A percentile compares a stretch with the other conserved stretches of the same genome.
Evolutionary conservation across 140 eudicot species (phyloP).

Genomic region (Anethum foeniculum): DNA sequence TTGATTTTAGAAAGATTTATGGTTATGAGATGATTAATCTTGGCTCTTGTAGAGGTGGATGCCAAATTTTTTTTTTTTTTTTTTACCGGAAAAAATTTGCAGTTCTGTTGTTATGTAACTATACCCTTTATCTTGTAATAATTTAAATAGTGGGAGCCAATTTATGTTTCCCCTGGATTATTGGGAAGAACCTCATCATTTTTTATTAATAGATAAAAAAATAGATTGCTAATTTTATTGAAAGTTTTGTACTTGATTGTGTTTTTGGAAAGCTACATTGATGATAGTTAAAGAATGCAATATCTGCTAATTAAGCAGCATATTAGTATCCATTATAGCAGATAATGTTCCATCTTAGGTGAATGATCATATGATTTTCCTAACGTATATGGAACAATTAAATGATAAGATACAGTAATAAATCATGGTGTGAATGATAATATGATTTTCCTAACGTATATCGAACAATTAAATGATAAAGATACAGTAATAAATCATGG

Average conservation of each 20-base stretch:
- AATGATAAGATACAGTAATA: too few relatives aligned
- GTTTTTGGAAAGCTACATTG: background rate
- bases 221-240: background rate
- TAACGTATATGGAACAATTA: too few relatives aligned
- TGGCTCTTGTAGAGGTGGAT: background rate
- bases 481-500: background rate
- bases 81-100: background rate
- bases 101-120: slow-evolving; percentile 11
- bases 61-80: background rate
- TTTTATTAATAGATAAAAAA: background rate
- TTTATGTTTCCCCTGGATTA: background rate
- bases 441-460: too few relatives aligned
- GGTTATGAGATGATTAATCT: background rate
- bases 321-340: background rate
- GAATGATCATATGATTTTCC: too few relatives aligned
- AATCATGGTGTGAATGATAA: too few relatives aligned
- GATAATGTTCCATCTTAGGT: too few relatives aligned
- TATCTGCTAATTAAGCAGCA: background rate
- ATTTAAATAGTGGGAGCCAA: background rate
- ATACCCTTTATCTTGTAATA: slow-evolving; percentile 1
- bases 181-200: background rate
- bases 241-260: background rate
- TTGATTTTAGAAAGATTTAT: background rate
- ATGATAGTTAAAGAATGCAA: background rate
- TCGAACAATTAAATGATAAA: too few relatives aligned